These are phyloP conservation scores for Anastatica hierochuntica DNA, from an alignment of 345 rosid species.

Conservation along the genomic window DNA sequence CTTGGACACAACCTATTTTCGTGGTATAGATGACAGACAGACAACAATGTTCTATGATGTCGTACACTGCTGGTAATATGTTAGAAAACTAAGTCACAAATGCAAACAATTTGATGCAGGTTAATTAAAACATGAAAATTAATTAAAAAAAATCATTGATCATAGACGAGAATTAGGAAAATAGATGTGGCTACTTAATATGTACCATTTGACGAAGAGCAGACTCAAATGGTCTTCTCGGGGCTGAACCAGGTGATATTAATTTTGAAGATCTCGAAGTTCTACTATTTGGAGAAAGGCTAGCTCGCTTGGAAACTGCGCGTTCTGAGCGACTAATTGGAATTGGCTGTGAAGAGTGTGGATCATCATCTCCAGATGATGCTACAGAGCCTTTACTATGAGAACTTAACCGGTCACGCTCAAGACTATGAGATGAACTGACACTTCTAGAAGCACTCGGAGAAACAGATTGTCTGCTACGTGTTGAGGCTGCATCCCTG, in stretches of 20 bases:
- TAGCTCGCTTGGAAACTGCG: conserved; percentile 41
- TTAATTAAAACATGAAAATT: too few species aligned
- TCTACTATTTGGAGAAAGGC: conserved; percentile 53
- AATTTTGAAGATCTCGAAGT: conserved; percentile 51
- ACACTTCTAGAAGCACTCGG: conserved; percentile 90
- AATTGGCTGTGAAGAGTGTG: conserved; percentile 59
- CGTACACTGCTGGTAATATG: conserved; percentile 2
- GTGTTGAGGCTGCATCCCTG: conserved; percentile 43
- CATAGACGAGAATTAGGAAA: too few species aligned
- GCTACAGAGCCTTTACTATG: conserved; percentile 83
- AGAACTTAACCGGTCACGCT: conserved; percentile 72
- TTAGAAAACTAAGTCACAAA: too few species aligned
- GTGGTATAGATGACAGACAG: too few species aligned
- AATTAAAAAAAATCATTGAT: too few species aligned
- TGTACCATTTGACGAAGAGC: conserved; percentile 80
- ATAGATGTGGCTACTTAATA: conserved; percentile 1
- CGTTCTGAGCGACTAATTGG: conserved; percentile 41
- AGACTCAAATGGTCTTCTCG: conserved; percentile 69
- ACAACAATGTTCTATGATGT: too few species aligned
- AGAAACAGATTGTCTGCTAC: conserved; percentile 83
- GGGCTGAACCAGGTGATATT: conserved; percentile 66
- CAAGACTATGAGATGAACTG: conserved; percentile 80
- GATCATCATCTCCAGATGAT: conserved; percentile 89
- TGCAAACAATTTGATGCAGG: too few species aligned
- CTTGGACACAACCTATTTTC: too few species aligned